Conservation (phyloP, 345 rosid genomes). For the Hevea brasiliensis region DNA sequence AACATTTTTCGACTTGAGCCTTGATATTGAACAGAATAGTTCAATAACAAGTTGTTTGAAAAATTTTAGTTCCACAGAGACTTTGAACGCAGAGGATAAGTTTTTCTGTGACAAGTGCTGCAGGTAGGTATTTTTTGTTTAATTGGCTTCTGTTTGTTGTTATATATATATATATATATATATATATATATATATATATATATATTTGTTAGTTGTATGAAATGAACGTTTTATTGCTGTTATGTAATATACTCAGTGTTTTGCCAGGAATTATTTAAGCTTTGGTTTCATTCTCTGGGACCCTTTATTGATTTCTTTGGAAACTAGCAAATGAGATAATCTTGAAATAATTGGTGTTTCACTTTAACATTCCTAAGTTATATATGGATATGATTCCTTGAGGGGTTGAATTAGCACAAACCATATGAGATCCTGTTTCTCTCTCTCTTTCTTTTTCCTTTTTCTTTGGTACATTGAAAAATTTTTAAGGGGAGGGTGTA, state of each 20-base stretch:
- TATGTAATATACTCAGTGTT: background rate
- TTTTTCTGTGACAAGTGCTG: slow-evolving; percentile 99
- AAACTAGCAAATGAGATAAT: background rate
- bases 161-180: too few relatives aligned
- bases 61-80: slow-evolving; percentile 98
- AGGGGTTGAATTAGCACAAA: too few relatives aligned
- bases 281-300: background rate
- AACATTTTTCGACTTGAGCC: slow-evolving; percentile 95
- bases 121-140: slow-evolving; percentile 52
- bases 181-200: too few relatives aligned
- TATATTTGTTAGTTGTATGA: background rate
- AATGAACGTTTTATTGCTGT: background rate
- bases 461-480: background rate
- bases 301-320: background rate
- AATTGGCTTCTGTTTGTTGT: slow-evolving; percentile 6
- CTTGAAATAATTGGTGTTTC: too few relatives aligned
- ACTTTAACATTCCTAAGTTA: too few relatives aligned
- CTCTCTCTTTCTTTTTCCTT: background rate
- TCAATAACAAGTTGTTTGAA: slow-evolving; percentile 99
- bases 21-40: slow-evolving; percentile 98
- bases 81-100: slow-evolving; percentile 97
- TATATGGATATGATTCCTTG: too few relatives aligned
- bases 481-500: background rate
- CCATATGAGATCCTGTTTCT: too few relatives aligned
- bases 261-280: background rate